Evolutionary conservation across 208 protist genomes (phyloP).

Genomic region (Wallacemonas sp.): DNA sequence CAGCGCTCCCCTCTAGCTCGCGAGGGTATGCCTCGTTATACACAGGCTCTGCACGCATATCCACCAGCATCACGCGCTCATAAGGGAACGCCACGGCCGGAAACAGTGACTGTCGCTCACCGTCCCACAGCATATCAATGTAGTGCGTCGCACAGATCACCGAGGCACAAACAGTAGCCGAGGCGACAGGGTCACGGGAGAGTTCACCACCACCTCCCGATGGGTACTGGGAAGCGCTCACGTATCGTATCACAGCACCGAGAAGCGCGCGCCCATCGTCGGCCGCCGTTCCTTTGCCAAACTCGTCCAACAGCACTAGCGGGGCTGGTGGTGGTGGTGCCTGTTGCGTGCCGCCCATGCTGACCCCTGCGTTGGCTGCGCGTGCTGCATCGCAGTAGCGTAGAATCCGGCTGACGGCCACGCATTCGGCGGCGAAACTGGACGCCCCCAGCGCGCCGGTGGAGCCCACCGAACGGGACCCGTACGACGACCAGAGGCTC

Average conservation of each 20-base stretch:
- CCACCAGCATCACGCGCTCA: slow-evolving; percentile 35
- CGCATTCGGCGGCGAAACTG: slow-evolving; percentile 75
- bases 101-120: neutral
- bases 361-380: neutral
- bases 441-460: slow-evolving; percentile 20
- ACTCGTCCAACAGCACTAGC: slow-evolving; percentile 93
- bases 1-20: neutral
- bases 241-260: slow-evolving; percentile 51
- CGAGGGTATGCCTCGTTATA: slow-evolving; percentile 10
- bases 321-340: slow-evolving; percentile 12
- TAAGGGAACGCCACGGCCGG: slow-evolving; percentile 24
- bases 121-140: slow-evolving; percentile 43
- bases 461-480: neutral
- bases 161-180: neutral
- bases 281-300: slow-evolving; percentile 92
- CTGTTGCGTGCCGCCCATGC: neutral
- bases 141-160: slow-evolving; percentile 77
- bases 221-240: slow-evolving; percentile 21
- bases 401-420: slow-evolving; percentile 62
- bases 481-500: slow-evolving; percentile 41
- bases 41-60: slow-evolving; percentile 35
- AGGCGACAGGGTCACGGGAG: too few species aligned
- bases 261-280: slow-evolving; percentile 85
- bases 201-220: too few species aligned
- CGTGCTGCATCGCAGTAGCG: slow-evolving; percentile 33